A percentile compares a stretch with the other conserved stretches of the same genome.
These are phyloP conservation scores for Chytriomyces sp. DNA, from an alignment of 192 early-diverging fungal species.

Conservation along the genomic window DNA sequence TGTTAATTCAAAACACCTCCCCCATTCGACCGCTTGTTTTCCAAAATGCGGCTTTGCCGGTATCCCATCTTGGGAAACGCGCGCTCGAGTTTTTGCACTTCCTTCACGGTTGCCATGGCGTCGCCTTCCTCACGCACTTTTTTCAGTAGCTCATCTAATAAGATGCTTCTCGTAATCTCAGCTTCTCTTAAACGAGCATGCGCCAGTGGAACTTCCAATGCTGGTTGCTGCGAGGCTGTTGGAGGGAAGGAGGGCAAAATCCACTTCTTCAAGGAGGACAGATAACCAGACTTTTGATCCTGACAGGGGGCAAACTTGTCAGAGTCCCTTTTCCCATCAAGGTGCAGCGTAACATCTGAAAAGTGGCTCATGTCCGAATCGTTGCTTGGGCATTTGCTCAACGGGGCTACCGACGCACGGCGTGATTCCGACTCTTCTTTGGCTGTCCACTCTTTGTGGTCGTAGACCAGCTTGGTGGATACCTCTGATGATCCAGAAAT, in stretches of 20 bases:
- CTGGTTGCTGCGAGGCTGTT: neutral
- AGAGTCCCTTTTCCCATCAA: neutral
- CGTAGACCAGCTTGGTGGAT: neutral
- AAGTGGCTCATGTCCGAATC: neutral
- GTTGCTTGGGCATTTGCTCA: neutral
- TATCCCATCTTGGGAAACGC: conserved; percentile 1
- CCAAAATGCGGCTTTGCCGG: conserved; percentile 10
- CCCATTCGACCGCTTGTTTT: conserved; percentile 2
- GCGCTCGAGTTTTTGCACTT: neutral
- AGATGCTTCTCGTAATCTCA: neutral
- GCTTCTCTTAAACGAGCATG: neutral
- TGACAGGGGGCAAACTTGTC: neutral
- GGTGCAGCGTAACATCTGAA: neutral
- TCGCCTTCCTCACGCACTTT: neutral
- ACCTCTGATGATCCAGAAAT: neutral
- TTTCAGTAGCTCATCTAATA: neutral
- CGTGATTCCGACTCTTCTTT: neutral
- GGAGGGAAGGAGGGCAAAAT: neutral
- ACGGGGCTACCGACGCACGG: neutral
- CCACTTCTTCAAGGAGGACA: conserved; percentile 4
- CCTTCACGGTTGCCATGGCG: neutral
- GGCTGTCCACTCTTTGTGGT: neutral
- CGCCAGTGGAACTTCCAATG: neutral
- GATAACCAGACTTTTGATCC: neutral
- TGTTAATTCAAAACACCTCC: neutral